Percentiles rank a stretch among this genome's conserved stretches.
phyloP scores from a whole-genome alignment of 1,139 yeast genomes.

The Scheffersomyces titani region DNA sequence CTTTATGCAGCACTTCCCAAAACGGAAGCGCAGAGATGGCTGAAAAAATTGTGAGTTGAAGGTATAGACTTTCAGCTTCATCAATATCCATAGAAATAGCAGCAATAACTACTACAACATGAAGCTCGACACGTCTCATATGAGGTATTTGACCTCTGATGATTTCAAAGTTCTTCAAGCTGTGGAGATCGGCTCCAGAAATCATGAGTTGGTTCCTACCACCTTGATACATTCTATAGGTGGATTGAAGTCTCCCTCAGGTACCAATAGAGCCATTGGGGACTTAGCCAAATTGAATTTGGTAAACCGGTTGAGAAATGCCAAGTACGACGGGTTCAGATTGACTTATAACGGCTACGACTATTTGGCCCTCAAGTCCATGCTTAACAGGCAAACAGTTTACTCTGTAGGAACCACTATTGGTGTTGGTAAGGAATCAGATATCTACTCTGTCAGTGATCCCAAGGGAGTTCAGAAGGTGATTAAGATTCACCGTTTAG shows the following conservation, averaged over 20 bases:
- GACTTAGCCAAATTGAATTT: conserved; percentile 86
- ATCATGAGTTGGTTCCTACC: conserved; percentile 95
- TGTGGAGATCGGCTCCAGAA: conserved; percentile 85
- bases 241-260: conserved; percentile 73
- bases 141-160: conserved; percentile 88
- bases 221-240: conserved; percentile 77
- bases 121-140: conserved; percentile 91
- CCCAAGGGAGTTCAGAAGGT: conserved; percentile 65
- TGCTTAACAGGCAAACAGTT: conserved; percentile 71
- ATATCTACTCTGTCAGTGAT: conserved; percentile 85
- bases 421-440: conserved; percentile 98
- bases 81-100: neutral
- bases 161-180: conserved; percentile 91
- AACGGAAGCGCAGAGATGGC: neutral
- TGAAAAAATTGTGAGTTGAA: neutral
- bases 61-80: neutral
- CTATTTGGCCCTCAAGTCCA: conserved; percentile 82
- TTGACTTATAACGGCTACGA: conserved; percentile 89
- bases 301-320: conserved; percentile 77
- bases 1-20: neutral
- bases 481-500: conserved; percentile 86
- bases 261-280: conserved; percentile 75
- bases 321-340: conserved; percentile 89
- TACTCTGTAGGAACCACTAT: conserved; percentile 84
- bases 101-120: conserved; percentile 31